phyloP scores from a whole-genome alignment of 1,284 basidiomycete genomes.

The Vanrija sp. region DNA sequence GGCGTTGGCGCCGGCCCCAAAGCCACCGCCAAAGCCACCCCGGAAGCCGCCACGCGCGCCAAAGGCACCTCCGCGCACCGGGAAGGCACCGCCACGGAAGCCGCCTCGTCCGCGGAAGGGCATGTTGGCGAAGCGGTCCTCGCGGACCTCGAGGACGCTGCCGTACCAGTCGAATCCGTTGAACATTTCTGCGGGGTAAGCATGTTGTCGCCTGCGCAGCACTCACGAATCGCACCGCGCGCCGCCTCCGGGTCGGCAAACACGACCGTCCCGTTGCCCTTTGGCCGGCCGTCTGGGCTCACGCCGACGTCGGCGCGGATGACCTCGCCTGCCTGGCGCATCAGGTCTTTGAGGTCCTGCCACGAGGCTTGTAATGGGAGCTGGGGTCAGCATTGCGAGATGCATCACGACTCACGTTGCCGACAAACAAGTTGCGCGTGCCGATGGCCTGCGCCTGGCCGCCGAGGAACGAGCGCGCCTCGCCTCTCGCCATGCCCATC shows the following conservation, averaged over 20 bases:
- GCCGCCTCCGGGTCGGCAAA: conserved; percentile 89
- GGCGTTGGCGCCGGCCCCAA: conserved; percentile 41
- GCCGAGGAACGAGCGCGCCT: conserved; percentile 68
- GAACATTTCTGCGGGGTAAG: conserved; percentile 66
- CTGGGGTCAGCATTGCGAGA: conserved; percentile 50
- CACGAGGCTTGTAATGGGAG: conserved; percentile 92
- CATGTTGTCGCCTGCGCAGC: conserved; percentile 1
- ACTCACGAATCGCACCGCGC: conserved; percentile 78
- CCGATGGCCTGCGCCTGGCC: conserved; percentile 36
- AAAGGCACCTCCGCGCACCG: conserved; percentile 14
- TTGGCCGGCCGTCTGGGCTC: conserved; percentile 83
- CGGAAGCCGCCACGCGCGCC: conserved; percentile 57
- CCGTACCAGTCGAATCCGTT: conserved; percentile 94
- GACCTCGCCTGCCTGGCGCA: conserved; percentile 89
- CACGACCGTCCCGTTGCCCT: conserved; percentile 91
- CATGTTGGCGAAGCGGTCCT: conserved; percentile 85
- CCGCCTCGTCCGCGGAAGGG: conserved; percentile 54
- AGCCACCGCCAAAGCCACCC: conserved; percentile 52
- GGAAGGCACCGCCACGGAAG: conserved; percentile 56
- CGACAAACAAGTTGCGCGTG: conserved; percentile 80
- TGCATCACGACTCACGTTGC: conserved; percentile 62
- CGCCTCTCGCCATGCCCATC: conserved; percentile 77
- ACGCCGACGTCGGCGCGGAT: conserved; percentile 92
- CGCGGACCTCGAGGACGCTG: conserved; percentile 83
- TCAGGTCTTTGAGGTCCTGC: conserved; percentile 97